Conservation (phyloP, 176 grass and related monocot genomes). For the Phyllostachys edulis region DNA sequence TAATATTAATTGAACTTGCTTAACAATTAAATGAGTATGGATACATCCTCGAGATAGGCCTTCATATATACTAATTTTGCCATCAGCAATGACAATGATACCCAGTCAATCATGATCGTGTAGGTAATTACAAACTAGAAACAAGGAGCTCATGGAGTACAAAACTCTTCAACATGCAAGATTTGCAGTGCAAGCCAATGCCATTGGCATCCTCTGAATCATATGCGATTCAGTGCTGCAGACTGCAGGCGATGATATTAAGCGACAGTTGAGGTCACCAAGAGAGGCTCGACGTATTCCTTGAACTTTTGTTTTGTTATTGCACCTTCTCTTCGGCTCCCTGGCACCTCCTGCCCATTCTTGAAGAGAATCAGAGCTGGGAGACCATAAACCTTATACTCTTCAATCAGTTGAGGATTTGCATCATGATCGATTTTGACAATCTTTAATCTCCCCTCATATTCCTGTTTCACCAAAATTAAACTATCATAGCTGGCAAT, state of each 20-base stretch:
- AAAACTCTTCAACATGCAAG: background rate
- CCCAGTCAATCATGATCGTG: background rate
- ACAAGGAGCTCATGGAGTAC: background rate
- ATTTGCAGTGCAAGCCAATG: background rate
- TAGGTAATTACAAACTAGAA: constrained; percentile 32
- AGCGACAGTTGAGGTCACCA: constrained; percentile 39
- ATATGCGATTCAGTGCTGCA: constrained; percentile 4
- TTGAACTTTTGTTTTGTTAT: constrained; percentile 83
- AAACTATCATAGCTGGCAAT: background rate
- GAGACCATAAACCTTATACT: constrained; percentile 84
- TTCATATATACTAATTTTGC: background rate
- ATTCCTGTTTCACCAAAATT: constrained; percentile 59
- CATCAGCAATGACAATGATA: constrained; percentile 8
- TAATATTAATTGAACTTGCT: background rate
- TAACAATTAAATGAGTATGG: background rate
- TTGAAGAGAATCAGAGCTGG: constrained; percentile 89
- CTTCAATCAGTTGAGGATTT: constrained; percentile 70
- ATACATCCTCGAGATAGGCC: background rate
- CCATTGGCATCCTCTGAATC: constrained; percentile 23
- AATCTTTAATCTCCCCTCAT: constrained; percentile 65
- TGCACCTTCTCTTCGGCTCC: constrained; percentile 83
- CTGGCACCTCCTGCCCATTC: constrained; percentile 76
- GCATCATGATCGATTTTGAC: constrained; percentile 93
- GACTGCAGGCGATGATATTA: constrained; percentile 9
- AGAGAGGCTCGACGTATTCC: constrained; percentile 66